Evolutionary conservation across 805 yeast species (phyloP).

Genomic region (Candida chauliodis): DNA sequence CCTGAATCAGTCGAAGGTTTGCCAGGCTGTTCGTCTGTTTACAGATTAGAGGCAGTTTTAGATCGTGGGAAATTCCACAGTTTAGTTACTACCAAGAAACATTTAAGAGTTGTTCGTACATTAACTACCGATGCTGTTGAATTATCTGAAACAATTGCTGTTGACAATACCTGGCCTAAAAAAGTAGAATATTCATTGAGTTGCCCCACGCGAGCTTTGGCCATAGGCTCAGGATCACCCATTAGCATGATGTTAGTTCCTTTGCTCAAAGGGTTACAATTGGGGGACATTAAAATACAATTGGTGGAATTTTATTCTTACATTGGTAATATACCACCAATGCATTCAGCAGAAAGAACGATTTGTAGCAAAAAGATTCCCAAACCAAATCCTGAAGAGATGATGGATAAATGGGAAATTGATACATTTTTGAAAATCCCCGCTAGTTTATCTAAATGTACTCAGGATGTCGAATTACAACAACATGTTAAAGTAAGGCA

Average conservation of each 20-base stretch:
- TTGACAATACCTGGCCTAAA: conserved; percentile 92
- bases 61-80: conserved; percentile 79
- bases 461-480: conserved; percentile 81
- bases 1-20: conserved; percentile 90
- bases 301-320: conserved; percentile 66
- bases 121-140: conserved; percentile 85
- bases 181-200: conserved; percentile 88
- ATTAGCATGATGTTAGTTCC: conserved; percentile 74
- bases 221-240: conserved; percentile 79
- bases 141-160: conserved; percentile 85
- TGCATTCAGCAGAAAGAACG: conserved; percentile 59
- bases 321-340: conserved; percentile 55
- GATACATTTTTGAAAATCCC: conserved; percentile 63
- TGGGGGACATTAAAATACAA: conserved; percentile 70
- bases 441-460: conserved; percentile 64
- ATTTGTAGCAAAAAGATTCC: conserved; percentile 48
- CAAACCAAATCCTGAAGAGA: conserved; percentile 39
- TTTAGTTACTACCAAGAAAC: conserved; percentile 63
- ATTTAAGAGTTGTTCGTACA: conserved; percentile 79
- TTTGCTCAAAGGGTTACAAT: conserved; percentile 68
- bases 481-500: conserved; percentile 79
- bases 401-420: conserved; percentile 69
- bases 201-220: conserved; percentile 83
- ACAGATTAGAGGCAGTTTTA: conserved; percentile 71
- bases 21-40: conserved; percentile 71